Evolutionary conservation across 176 grass and related monocot species (phyloP), one percentile per base, ranked within the genome.

Genomic region (Coix lacrymajobi): DNA sequence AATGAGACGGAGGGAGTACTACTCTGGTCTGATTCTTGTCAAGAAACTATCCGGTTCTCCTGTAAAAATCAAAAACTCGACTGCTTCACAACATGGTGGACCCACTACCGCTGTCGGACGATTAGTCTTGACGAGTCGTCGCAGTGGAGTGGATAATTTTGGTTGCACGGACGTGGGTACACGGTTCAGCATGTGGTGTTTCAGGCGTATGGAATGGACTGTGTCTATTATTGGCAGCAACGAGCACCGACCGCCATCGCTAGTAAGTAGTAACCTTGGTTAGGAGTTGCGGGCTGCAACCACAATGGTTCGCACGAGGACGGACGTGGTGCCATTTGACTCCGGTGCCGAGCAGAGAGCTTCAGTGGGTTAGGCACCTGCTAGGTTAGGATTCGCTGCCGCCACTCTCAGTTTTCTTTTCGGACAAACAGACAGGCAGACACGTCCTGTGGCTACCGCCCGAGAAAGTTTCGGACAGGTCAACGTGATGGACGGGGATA

Each of bases 351-450:
- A 57, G 22, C 54, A 57, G n/a, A 57, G n/a, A 26, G 56, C 28
- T 15, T 80, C 44, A 51, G 87, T 89, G 87, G 76, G 81, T 89
- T 89, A 88, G 75, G 57, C 57, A 11, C 20, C 52, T 24, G 0
- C 19, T 11, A 61, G 10, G 81, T 30, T 64, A 20, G 4, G 45
- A 75, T 43, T 85, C 77, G 24, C 14, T 6, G 33, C 22, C 43
- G 19, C 52, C 29, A 8, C 66, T 82, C 65, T 72, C 22, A 1
- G 65, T 43, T 76, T 17, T 45, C 56, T 43, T 76, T 17, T 45
- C 56, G 51, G 73, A 83, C 73, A 22, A 20, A 26, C 45, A n/a
- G 51, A n/a, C 51, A 20, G 17, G 45, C 45, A 32, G 15, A 25
- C 32, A 39, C 33, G 11, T 31, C 45, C 3, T 9, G 66, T n/a